phyloP scores from a whole-genome alignment of 306 rosid genomes.

The Biancaea sappan region DNA sequence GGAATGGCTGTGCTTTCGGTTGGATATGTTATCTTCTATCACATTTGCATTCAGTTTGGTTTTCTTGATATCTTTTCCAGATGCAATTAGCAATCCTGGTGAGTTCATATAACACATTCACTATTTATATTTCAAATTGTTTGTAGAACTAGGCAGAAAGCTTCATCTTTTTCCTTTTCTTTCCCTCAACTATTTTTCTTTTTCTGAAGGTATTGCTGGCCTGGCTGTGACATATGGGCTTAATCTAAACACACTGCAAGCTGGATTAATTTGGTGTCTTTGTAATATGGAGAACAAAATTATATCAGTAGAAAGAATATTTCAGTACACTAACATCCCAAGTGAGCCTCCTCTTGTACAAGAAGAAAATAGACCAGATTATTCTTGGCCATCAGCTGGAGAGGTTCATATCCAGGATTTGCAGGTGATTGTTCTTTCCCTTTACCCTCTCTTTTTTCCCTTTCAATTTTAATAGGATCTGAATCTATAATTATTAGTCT shows the following conservation, averaged over 20 bases:
- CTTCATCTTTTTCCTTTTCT: neutral
- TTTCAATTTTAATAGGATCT: neutral
- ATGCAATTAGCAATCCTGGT: slow-evolving; percentile 67
- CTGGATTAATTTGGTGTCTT: slow-evolving; percentile 49
- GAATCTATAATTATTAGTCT: neutral
- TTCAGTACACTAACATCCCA: slow-evolving; percentile 69
- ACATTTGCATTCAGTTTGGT: slow-evolving; percentile 64
- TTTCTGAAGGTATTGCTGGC: slow-evolving; percentile 69
- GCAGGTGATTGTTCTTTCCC: slow-evolving; percentile 48
- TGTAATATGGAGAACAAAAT: slow-evolving; percentile 77
- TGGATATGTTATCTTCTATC: slow-evolving; percentile 63
- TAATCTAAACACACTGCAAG: slow-evolving; percentile 58
- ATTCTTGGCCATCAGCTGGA: slow-evolving; percentile 73
- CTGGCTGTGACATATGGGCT: slow-evolving; percentile 88
- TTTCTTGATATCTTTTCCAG: slow-evolving; percentile 72
- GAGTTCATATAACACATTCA: slow-evolving; percentile 22
- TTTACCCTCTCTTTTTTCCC: neutral
- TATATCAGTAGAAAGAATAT: slow-evolving; percentile 83
- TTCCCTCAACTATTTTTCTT: neutral
- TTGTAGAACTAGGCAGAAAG: slow-evolving; percentile 9
- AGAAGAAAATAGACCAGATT: slow-evolving; percentile 59
- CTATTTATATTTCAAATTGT: neutral
- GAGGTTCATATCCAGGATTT: slow-evolving; percentile 70
- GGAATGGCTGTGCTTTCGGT: slow-evolving; percentile 78
- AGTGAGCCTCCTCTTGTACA: slow-evolving; percentile 79